Conservation (phyloP, 306 rosid genomes). For the Castanopsis chinensis region DNA sequence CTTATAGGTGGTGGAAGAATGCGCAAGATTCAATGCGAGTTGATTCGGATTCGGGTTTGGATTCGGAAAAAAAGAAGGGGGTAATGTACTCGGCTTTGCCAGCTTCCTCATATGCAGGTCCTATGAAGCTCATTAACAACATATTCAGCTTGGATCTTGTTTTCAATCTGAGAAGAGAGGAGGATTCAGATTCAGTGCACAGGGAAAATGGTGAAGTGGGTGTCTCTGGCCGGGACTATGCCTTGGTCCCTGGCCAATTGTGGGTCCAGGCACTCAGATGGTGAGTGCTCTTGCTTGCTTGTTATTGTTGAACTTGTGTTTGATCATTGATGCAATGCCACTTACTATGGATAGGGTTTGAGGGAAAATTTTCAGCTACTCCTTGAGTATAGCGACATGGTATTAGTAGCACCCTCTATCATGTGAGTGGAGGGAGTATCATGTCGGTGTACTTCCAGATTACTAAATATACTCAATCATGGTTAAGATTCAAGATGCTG, state of each 20-base stretch:
- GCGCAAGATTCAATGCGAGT: slow-evolving; percentile 60
- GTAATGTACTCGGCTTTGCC: slow-evolving; percentile 55
- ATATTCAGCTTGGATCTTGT: slow-evolving; percentile 83
- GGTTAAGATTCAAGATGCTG: slow-evolving; percentile 5
- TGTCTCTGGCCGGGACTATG: slow-evolving; percentile 86
- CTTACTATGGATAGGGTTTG: too few relatives aligned
- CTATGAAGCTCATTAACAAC: slow-evolving; percentile 86
- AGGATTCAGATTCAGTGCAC: slow-evolving; percentile 44
- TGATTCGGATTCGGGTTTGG: slow-evolving; percentile 43
- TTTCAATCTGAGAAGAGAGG: slow-evolving; percentile 77
- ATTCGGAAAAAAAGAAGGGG: slow-evolving; percentile 56
- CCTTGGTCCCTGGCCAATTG: slow-evolving; percentile 91
- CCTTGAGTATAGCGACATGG: too few relatives aligned
- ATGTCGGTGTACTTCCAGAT: too few relatives aligned
- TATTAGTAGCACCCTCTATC: too few relatives aligned
- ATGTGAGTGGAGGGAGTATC: too few relatives aligned
- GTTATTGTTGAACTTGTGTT: background rate
- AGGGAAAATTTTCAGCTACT: too few relatives aligned
- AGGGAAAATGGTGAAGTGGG: slow-evolving; percentile 74
- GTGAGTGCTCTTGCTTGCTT: slow-evolving; percentile 44
- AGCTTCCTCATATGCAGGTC: slow-evolving; percentile 66
- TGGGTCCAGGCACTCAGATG: slow-evolving; percentile 98
- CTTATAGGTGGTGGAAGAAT: slow-evolving; percentile 93
- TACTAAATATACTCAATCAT: too few relatives aligned
- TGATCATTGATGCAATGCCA: too few relatives aligned